phyloP scores from a whole-genome alignment of 345 rosid species.

The Eucalyptus regnans region DNA sequence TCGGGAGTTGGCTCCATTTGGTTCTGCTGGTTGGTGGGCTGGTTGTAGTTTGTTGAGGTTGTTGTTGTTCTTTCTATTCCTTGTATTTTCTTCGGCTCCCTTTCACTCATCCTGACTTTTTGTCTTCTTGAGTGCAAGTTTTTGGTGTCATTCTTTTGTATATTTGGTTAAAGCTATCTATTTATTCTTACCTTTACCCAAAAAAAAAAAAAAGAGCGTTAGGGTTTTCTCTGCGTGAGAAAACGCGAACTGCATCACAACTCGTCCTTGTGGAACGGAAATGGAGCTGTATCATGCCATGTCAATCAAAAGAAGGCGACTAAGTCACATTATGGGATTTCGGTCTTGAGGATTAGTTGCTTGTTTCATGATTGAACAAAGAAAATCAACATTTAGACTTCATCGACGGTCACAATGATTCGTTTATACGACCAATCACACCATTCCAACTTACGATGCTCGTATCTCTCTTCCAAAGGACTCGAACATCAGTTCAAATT shows the following conservation, averaged over 20 bases:
- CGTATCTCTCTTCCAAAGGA: neutral
- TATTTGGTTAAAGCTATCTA: no score
- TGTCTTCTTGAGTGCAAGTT: no score
- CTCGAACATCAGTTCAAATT: neutral
- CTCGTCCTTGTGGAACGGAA: neutral
- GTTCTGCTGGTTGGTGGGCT: no score
- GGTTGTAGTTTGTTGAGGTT: no score
- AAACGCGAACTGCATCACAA: neutral
- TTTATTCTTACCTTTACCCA: no score
- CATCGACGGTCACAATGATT: neutral
- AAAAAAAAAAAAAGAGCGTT: neutral
- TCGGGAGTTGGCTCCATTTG: no score
- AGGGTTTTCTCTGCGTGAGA: neutral
- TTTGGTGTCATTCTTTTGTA: rapidly evolving
- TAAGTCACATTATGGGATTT: neutral
- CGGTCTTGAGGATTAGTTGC: neutral
- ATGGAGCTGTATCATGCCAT: neutral
- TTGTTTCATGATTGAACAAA: neutral
- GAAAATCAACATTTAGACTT: neutral
- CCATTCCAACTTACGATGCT: neutral
- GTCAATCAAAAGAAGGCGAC: neutral
- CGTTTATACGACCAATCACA: neutral
- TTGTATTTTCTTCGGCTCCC: no score
- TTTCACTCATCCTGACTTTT: no score
- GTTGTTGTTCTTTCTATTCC: no score